These are phyloP conservation scores for Pythium volutum DNA, from an alignment of 352 stramenopile genomes.

Conservation along the genomic window DNA sequence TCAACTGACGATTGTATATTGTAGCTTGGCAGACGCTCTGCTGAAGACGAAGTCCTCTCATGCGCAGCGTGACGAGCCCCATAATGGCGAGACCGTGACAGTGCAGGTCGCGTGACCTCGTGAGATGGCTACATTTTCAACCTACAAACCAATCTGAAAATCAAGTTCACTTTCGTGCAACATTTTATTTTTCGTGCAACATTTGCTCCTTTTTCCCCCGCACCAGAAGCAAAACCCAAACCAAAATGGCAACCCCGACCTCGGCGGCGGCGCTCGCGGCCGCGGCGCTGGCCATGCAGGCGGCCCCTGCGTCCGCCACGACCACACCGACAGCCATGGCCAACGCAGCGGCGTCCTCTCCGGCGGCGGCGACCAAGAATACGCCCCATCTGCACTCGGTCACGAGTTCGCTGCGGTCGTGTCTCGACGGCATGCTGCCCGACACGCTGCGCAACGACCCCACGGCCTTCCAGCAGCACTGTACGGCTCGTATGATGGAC, in stretches of 20 bases:
- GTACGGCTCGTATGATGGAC: conserved; percentile 28
- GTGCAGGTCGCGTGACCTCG: conserved; percentile 2
- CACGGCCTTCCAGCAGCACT: conserved; percentile 64
- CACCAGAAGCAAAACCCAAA: not conserved
- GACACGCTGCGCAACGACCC: conserved; percentile 83
- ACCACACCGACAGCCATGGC: not conserved
- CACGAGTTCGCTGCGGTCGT: conserved; percentile 75
- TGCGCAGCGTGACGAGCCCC: not conserved
- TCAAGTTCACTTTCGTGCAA: conserved; percentile 24
- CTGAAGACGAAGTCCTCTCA: conserved; percentile 8
- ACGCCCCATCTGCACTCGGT: conserved; percentile 80
- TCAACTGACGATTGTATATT: not conserved
- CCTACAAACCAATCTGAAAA: conserved; percentile 12
- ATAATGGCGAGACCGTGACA: not conserved
- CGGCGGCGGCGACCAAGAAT: conserved; percentile 44
- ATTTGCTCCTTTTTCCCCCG: not conserved
- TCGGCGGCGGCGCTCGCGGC: conserved; percentile 15
- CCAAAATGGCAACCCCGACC: conserved; percentile 24
- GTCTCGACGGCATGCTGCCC: conserved; percentile 82
- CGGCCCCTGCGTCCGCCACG: not conserved
- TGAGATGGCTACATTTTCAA: conserved; percentile 20
- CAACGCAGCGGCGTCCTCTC: conserved; percentile 12
- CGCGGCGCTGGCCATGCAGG: not conserved
- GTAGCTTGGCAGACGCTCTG: conserved; percentile 13
- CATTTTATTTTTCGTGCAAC: conserved; percentile 14